Conservation (phyloP, 148 eudicot species). For the Pouteria glomerata region DNA sequence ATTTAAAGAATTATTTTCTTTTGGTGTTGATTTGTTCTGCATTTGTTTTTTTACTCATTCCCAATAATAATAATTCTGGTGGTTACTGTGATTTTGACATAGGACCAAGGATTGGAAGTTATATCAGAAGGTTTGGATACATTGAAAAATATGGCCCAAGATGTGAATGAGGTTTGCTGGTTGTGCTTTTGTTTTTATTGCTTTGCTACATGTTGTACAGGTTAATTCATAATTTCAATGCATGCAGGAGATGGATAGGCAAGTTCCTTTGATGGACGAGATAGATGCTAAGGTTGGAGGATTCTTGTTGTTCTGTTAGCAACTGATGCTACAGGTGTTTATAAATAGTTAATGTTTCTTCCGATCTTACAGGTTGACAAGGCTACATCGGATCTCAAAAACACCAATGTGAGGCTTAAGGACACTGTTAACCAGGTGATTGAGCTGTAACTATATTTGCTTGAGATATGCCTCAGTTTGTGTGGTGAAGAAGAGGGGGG, state of each 20-base stretch:
- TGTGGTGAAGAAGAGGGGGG: not conserved
- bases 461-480: not conserved
- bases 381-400: conserved; percentile 88
- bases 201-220: conserved; percentile 1
- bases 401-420: conserved; percentile 96
- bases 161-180: conserved; percentile 92
- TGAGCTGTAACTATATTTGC: conserved; percentile 8
- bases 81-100: conserved; percentile 12
- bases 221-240: not conserved
- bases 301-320: conserved; percentile 6
- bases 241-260: conserved; percentile 85
- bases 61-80: not conserved
- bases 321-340: not conserved
- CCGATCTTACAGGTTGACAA: conserved; percentile 62
- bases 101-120: conserved; percentile 96
- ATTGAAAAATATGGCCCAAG: conserved; percentile 87
- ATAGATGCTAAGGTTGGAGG: conserved; percentile 80
- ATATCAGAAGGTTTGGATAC: conserved; percentile 96
- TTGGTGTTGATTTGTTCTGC: not conserved
- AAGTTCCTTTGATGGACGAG: conserved; percentile 98
- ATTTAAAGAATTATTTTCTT: not conserved
- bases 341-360: not conserved
- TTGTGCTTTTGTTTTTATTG: conserved; percentile 9
- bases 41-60: not conserved
- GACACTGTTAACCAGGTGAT: conserved; percentile 85